These are phyloP conservation scores for Emericellopsis atlantica DNA, from an alignment of 2,329 filamentous ascomycete genomes.

Conservation along the genomic window DNA sequence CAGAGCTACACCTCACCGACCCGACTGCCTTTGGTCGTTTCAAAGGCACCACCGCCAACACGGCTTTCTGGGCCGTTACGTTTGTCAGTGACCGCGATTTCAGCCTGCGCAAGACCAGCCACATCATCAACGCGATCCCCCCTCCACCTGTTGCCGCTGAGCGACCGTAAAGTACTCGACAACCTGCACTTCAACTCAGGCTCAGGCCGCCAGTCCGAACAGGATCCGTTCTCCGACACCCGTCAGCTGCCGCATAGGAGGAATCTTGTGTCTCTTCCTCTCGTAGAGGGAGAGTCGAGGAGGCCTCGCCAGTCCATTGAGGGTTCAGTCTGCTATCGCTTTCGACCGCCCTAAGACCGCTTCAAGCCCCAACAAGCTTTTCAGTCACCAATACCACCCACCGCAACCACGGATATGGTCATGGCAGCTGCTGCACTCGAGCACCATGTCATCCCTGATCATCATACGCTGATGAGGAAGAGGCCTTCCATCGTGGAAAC, in stretches of 20 bases:
- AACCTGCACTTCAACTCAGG: slow-evolving; percentile 37
- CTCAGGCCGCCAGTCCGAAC: slow-evolving; percentile 24
- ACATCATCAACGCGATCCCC: slow-evolving; percentile 54
- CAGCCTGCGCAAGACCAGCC: slow-evolving; percentile 49
- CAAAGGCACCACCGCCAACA: slow-evolving; percentile 49
- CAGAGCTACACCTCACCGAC: slow-evolving; percentile 3
- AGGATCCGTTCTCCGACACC: slow-evolving; percentile 44
- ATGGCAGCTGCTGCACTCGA: slow-evolving; percentile 51
- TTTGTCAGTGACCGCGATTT: slow-evolving; percentile 59
- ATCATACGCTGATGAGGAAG: slow-evolving; percentile 31
- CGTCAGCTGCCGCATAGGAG: slow-evolving; percentile 99
- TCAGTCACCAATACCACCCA: slow-evolving; percentile 5
- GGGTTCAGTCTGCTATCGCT: slow-evolving; percentile 86
- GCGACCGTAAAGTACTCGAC: slow-evolving; percentile 34
- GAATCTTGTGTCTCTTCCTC: slow-evolving; percentile 97
- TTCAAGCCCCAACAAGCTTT: slow-evolving; percentile 5
- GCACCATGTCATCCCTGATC: slow-evolving; percentile 33
- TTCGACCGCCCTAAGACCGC: slow-evolving; percentile 83
- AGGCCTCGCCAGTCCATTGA: slow-evolving; percentile 88
- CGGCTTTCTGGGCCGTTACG: slow-evolving; percentile 50
- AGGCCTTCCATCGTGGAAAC: slow-evolving; percentile 24
- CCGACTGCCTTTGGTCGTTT: slow-evolving; percentile 49
- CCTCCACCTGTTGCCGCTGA: slow-evolving; percentile 39
- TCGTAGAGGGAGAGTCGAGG: slow-evolving; percentile 98
- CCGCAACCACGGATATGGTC: slow-evolving; percentile 43